Evolutionary conservation across 805 yeast species (phyloP).

Genomic region (Hanseniaspora guilliermondii): DNA sequence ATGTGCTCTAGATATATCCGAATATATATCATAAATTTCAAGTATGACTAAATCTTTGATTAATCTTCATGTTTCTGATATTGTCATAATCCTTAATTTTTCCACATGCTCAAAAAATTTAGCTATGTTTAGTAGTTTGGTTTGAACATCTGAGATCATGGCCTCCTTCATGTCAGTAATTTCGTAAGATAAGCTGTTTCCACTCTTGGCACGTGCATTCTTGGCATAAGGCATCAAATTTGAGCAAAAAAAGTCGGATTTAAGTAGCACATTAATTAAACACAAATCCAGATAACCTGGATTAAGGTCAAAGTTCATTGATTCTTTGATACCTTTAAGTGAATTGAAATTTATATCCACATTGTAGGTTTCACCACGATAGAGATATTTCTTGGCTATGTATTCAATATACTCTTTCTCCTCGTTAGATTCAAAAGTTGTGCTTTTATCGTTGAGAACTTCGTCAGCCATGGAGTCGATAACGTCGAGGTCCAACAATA

Average conservation of each 20-base stretch:
- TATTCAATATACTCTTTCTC: not conserved
- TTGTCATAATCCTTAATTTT: not conserved
- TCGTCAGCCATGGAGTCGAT: not conserved
- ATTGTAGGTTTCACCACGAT: not conserved
- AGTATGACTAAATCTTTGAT: too few species aligned
- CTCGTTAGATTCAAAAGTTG: not conserved
- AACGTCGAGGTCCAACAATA: conserved; percentile 2
- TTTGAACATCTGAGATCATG: too few species aligned
- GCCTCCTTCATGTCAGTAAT: too few species aligned
- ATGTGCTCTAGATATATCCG: not conserved
- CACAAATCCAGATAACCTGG: not conserved
- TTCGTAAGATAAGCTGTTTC: not conserved
- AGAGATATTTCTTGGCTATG: not conserved
- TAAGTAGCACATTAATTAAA: too few species aligned
- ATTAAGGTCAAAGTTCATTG: not conserved
- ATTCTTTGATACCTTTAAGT: not conserved
- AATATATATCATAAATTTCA: not conserved
- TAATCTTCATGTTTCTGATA: too few species aligned
- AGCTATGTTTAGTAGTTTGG: not conserved
- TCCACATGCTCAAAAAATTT: not conserved
- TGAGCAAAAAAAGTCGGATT: too few species aligned
- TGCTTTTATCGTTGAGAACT: not conserved
- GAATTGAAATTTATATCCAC: not conserved
- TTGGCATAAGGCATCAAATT: too few species aligned
- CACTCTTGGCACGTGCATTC: too few species aligned